Evolutionary conservation across 2,329 filamentous ascomycete genomes (phyloP).

Genomic region (Microsporum canis): DNA sequence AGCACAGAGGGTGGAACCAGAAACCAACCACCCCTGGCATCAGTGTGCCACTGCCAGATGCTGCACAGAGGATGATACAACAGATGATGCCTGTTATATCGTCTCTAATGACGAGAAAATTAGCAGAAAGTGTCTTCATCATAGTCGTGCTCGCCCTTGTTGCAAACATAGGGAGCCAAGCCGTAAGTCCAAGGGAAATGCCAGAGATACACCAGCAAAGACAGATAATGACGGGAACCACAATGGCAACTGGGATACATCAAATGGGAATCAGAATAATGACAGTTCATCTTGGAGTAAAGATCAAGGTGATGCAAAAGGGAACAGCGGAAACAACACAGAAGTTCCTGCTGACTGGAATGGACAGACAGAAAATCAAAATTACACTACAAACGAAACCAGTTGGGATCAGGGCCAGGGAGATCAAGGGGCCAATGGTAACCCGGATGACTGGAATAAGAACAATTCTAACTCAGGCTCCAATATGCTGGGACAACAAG

Average conservation of each 20-base stretch:
- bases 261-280: neutral
- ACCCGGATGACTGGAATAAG: neutral
- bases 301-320: neutral
- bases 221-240: neutral
- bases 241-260: neutral
- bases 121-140: neutral
- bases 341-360: neutral
- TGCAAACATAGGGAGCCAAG: neutral
- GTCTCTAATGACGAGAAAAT: slow-evolving; percentile 14
- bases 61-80: neutral
- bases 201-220: neutral
- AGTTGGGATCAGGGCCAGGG: neutral
- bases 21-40: neutral
- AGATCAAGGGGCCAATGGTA: neutral
- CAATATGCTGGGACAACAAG: neutral
- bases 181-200: neutral
- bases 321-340: neutral
- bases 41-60: neutral
- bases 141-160: neutral
- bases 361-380: neutral
- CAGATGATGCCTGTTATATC: slow-evolving; percentile 13
- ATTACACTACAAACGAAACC: neutral
- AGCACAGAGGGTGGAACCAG: neutral
- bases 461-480: neutral
- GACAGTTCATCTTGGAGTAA: neutral